Evolutionary conservation across 257 asterid species (phyloP), one percentile per base, ranked within the genome.

Genomic region (Solanum chiquidenum): DNA sequence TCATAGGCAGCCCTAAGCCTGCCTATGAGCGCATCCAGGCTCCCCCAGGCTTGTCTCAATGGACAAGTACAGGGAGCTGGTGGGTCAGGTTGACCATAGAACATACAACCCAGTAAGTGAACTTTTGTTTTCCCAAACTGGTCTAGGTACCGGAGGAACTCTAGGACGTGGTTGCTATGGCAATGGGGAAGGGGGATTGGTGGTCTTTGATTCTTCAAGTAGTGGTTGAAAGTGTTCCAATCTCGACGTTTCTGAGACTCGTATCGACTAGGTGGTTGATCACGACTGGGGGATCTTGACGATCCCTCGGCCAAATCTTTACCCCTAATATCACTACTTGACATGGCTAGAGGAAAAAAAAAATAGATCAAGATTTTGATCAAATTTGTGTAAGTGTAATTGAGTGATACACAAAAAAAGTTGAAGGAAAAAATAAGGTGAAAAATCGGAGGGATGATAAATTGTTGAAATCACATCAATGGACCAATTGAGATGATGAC

Each of bases 81-180:
- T 0, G 88, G 88, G 10, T 73, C 88, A 2, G 58, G 88, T 13
- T 72, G 88, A 1, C 88, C 84, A 3, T 86, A 86, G 18, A 72
- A 86, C 52, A 86, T 33, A 62, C 84, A 86, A 33, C 84, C 88
- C 6, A 49, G 73, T 72, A 71, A 86, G 55, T 86, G 88, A 31
- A 86, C 88, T 12, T 86, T 86, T 8, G 88, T 86, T 71, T 86
- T 86, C 3, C 88, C 84, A n/a, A 86, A 86, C 29, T 86, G 88
- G 29, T 86, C 88, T 0, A 86, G 29, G 88, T 86, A 49, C 0
- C 74, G 18, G 5, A 86, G 88, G 35, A 86, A 86, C n/a, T 86
- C 74, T 6, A 86, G 12, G 3, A 86, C 58, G 18, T 86, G 88
- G 84, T 86, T 72, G 84, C 40, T 73, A 40, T 72, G 75, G 9